Percentiles rank a stretch among this genome's conserved stretches.
Conservation (phyloP, 2,329 filamentous ascomycete genomes). For the Calonectria multiphialidica region DNA sequence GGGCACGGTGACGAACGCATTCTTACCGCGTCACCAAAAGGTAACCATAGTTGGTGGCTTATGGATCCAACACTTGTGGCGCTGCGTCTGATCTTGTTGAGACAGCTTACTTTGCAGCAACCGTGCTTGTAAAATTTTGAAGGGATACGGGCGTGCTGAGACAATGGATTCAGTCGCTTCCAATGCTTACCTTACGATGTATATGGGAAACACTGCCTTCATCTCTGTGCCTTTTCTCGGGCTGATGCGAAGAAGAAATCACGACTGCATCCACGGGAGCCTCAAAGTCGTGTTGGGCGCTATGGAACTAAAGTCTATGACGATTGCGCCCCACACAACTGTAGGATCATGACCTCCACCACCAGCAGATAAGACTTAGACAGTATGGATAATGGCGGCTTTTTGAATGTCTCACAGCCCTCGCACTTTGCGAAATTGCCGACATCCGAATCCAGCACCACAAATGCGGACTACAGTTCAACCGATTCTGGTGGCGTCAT, state of each 20-base stretch:
- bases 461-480: background rate
- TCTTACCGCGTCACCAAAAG: too few relatives aligned
- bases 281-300: background rate
- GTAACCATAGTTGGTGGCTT: too few relatives aligned
- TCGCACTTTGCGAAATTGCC: background rate
- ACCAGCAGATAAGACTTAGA: background rate
- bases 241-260: background rate
- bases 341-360: background rate
- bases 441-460: background rate
- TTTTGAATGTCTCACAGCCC: background rate
- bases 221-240: too few relatives aligned
- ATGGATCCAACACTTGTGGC: too few relatives aligned
- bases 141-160: too few relatives aligned
- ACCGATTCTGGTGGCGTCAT: background rate
- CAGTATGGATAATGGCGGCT: background rate
- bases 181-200: too few relatives aligned
- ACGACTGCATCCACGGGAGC: background rate
- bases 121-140: too few relatives aligned
- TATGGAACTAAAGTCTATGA: background rate
- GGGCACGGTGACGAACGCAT: too few relatives aligned
- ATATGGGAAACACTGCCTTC: too few relatives aligned
- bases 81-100: too few relatives aligned
- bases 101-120: too few relatives aligned
- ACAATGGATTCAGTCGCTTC: too few relatives aligned
- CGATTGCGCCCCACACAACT: background rate